Base-by-base conservation (phyloP, 768 basidiomycete genomes). In the Suillus subaureus region DNA sequence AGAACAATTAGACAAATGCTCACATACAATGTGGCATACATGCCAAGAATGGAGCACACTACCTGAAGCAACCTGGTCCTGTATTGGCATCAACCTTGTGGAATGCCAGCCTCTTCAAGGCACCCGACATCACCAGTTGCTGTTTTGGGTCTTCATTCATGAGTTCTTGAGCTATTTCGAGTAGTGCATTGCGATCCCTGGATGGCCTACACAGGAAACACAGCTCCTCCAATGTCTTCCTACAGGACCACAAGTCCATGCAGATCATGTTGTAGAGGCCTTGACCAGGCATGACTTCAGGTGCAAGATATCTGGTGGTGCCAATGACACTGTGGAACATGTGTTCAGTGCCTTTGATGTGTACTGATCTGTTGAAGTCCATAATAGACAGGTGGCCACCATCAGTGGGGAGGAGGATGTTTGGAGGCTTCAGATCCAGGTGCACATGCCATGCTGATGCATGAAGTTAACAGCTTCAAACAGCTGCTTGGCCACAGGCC, bases 401-500 rank as follows among this genome's bases (percentile, higher is more conserved):
- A 2, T 63, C 61, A 5, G 26, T 33, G 15, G 65, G 43, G n/a
- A 67, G n/a, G 42, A 68, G 37, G 33, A 67, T 31, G 23, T 68
- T 68, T 11, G 37, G 16, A 15, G 67, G 55, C 57, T 72, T 72
- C 18, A 72, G 35, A 21, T 72, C 71, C 47, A 68, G 60, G 61
- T 72, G 67, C 0, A 64, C 71, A 72, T 51, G 1, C 42, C 23
- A 33, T 74, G 58, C n/a, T 65, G 31, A 37, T 71, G 71, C 71
- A 64, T 62, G 61, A 68, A 68, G n/a, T n/a, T 42, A 35, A 68
- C 66, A 21, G 62, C 67, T 42, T 62, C 31, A 16, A 70, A 55
- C 35, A 70, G 37, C 18, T 68, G 45, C 15, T 47, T 15, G 9
- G 47, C 49, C 12, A 28, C 49, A 28, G 13, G 23, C 26, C 49